Conservation (phyloP, 306 rosid species). For the Vigna hirtella region DNA sequence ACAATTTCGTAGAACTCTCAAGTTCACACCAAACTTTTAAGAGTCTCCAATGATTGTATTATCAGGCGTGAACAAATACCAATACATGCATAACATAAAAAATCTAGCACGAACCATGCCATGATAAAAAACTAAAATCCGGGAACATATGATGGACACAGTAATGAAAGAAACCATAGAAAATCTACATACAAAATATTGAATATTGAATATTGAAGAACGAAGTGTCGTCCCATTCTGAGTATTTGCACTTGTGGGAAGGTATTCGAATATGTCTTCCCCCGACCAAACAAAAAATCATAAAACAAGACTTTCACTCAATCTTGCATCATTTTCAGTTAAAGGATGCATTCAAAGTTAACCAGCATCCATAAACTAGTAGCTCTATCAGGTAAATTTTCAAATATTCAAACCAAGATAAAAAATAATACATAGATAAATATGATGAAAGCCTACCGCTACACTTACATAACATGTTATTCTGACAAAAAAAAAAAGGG, state of each 20-base stretch:
- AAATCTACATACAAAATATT: neutral
- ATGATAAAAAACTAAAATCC: neutral
- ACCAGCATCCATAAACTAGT: neutral
- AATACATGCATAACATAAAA: neutral
- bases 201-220: neutral
- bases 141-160: neutral
- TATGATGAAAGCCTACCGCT: neutral
- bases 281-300: conserved; percentile 4
- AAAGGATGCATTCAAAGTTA: neutral
- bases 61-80: too few relatives aligned
- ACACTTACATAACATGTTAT: neutral
- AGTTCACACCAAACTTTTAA: neutral
- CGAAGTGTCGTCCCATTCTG: neutral
- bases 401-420: neutral
- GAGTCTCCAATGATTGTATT: too few relatives aligned
- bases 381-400: neutral
- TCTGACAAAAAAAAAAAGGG: neutral
- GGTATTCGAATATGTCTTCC: neutral
- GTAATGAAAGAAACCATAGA: too few relatives aligned
- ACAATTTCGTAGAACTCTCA: too few relatives aligned
- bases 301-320: neutral
- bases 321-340: neutral
- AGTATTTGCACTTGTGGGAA: neutral
- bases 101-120: neutral
- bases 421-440: neutral